Base-by-base conservation (phyloP, 2,329 filamentous ascomycete species). In the Diaporthe sp. region DNA sequence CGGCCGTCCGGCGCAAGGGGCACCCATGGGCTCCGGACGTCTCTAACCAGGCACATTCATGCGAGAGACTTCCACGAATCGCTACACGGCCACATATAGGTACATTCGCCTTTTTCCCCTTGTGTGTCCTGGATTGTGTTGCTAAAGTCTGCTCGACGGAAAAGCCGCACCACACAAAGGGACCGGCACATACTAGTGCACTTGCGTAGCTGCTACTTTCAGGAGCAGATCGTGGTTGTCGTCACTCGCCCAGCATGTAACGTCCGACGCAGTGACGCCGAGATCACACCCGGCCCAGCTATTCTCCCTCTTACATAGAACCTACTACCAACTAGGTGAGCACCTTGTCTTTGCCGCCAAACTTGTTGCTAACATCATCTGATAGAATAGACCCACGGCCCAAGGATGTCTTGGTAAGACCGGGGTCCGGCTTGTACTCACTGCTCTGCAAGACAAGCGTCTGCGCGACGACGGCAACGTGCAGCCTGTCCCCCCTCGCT, bases 21-120 rank as follows among this genome's bases (percentile, higher is more conserved):
- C 37, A 74, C 55, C 65, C 67, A 53, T 76, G 67, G 60, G 31
- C 47, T 49, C 37, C 44, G 47, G 25, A 37, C 67, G 61, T 58
- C 55, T 65, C 67, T 51, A 51, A 70, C 31, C 72, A 75, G 73
- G 73, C 65, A 75, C 68, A 37, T 71, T 72, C 61, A 73, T 76
- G 72, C 72, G 67, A 49, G 13, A 34, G 60, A 55, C 39, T 53
- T 63, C 58, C 47, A 71, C 60, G 17, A 55, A 71, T 76, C 53
- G 60, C 44, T 53, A 70, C 65, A 53, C 9, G 31, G 31, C 28
- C 65, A 68, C 65, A 53, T 68, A 55, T 53, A 53, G 65, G 65
- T 61, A 42, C 47, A 65, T 44, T 25, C 61, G 47, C 34, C 42
- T 25, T 42, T 20, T 70, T 63, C 12, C n/a, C 60, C 10, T 47